Conservation (phyloP, 2,329 filamentous ascomycete species). For the Beauveria sp. region DNA sequence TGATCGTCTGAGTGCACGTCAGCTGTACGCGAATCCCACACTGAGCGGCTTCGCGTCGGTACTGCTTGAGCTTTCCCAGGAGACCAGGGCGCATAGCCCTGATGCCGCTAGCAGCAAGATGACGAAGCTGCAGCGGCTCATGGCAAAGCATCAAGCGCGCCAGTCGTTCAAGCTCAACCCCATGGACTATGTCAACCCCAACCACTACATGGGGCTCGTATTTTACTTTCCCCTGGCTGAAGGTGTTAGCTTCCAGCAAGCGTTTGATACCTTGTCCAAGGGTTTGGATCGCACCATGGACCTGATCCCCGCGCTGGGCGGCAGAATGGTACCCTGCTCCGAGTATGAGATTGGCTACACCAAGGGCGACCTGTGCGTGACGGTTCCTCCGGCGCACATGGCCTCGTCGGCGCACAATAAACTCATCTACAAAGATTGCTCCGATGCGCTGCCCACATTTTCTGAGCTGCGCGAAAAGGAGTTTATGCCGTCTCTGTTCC, state of each 20-base stretch:
- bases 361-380: slow-evolving; percentile 17
- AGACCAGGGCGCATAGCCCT: slow-evolving; percentile 21
- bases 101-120: slow-evolving; percentile 5
- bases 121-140: slow-evolving; percentile 12
- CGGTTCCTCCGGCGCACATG: slow-evolving; percentile 15
- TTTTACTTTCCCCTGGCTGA: slow-evolving; percentile 27
- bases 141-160: slow-evolving; percentile 19
- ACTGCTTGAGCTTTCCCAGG: slow-evolving; percentile 16
- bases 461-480: slow-evolving; percentile 17
- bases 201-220: slow-evolving; percentile 23
- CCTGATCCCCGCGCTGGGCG: slow-evolving; percentile 28
- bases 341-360: slow-evolving; percentile 20
- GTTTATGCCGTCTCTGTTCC: slow-evolving; percentile 22
- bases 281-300: slow-evolving; percentile 27
- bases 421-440: slow-evolving; percentile 22
- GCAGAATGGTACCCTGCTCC: slow-evolving; percentile 25
- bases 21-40: slow-evolving; percentile 27
- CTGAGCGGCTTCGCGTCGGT: slow-evolving; percentile 19
- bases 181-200: slow-evolving; percentile 26
- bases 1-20: slow-evolving; percentile 24
- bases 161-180: slow-evolving; percentile 23
- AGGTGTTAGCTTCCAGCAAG: slow-evolving; percentile 20
- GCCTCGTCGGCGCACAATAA: slow-evolving; percentile 9
- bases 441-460: slow-evolving; percentile 19
- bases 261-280: slow-evolving; percentile 24